Evolutionary conservation across 2,329 filamentous ascomycete species (phyloP), one percentile per base, ranked within the genome.

Genomic region (Xylaria sp.): DNA sequence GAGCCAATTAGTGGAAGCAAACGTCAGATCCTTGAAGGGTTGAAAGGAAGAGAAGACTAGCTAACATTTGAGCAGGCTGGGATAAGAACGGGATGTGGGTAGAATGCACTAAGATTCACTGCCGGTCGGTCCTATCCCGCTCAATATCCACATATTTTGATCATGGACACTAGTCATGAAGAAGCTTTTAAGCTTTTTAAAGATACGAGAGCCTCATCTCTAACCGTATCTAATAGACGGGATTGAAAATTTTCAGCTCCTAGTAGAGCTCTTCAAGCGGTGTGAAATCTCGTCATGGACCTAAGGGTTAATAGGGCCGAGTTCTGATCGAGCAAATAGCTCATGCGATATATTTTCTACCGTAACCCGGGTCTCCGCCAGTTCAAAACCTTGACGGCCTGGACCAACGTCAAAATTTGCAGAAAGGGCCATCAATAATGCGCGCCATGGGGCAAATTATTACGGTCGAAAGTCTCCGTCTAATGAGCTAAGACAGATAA

Each of bases 271-370:
- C 31, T 10, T 40, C 28, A 33, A 48, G 57, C 57, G 38, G 48
- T 48, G 59, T 44, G 28, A 38, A 53, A 58, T 23, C 15, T 58
- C 44, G 51, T 38, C 64, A 62, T 36, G 28, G 44, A 40, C 3
- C 33, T 17, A 58, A 31, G 42, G 23, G 17, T 17, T 42, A 66
- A 53, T 62, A 66, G 59, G 64, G 53, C 64, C 59, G 64, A 66
- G 51, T 53, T 26, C 26, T 51, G 31, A 46, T 23, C 23, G 20
- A 51, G 9, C 33, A 33, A 53, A 53, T 44, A 44, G 6, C 3
- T 38, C 38, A 48, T 53, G 42, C 48, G 38, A 33, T 17, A 44
- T 59, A 44, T 36, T 33, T 33, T 33, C 2, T 6, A 51, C 31
- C 42, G 42, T 3, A 63, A 44, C n/a, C 20, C 20, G 5, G 4